phyloP scores from a whole-genome alignment of 2,329 filamentous ascomycete species.

The Ophiostoma triangulosporum region DNA sequence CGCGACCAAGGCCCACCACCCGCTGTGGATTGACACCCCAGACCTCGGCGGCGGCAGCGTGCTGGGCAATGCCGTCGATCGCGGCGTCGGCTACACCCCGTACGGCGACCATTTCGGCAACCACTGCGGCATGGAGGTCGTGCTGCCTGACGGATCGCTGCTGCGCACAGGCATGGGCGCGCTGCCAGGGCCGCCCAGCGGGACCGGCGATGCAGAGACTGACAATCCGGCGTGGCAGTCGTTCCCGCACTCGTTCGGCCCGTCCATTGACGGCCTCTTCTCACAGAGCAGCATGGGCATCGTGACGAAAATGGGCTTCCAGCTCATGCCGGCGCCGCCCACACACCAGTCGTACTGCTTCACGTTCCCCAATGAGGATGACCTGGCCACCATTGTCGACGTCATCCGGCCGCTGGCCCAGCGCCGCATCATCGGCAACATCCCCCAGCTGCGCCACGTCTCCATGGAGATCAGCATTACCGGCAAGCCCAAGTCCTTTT shows the following conservation, averaged over 20 bases:
- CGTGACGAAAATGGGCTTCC: slow-evolving; percentile 40
- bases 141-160: slow-evolving; percentile 29
- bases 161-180: slow-evolving; percentile 35
- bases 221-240: slow-evolving; percentile 27
- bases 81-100: slow-evolving; percentile 32
- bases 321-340: slow-evolving; percentile 23
- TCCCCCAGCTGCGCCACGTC: slow-evolving; percentile 30
- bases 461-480: slow-evolving; percentile 24
- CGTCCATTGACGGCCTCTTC: slow-evolving; percentile 32
- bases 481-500: slow-evolving; percentile 23
- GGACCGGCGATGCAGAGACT: slow-evolving; percentile 11
- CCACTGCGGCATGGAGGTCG: slow-evolving; percentile 20
- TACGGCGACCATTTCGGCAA: slow-evolving; percentile 27
- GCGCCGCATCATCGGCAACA: slow-evolving; percentile 28
- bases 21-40: slow-evolving; percentile 29
- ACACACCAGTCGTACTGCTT: slow-evolving; percentile 26
- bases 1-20: slow-evolving; percentile 22
- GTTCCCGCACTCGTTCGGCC: slow-evolving; percentile 27
- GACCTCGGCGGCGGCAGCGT: slow-evolving; percentile 30
- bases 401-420: slow-evolving; percentile 22
- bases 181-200: slow-evolving; percentile 21
- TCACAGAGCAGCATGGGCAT: slow-evolving; percentile 38
- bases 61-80: slow-evolving; percentile 31
- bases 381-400: slow-evolving; percentile 23
- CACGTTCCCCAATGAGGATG: slow-evolving; percentile 25